Evolutionary conservation across 306 rosid species (phyloP).

Genomic region (Quercus glauca): DNA sequence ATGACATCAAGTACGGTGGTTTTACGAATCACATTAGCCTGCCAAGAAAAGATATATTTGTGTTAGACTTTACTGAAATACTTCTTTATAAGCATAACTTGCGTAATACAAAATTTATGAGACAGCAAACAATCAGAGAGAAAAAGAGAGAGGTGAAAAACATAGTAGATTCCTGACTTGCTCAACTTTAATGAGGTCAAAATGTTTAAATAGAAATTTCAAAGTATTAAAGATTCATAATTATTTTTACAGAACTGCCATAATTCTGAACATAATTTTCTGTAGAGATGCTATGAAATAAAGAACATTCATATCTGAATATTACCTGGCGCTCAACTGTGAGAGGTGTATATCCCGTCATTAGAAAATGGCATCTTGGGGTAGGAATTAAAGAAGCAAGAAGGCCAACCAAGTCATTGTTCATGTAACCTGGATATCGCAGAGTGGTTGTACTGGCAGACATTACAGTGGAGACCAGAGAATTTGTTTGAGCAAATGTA

Average conservation of each 20-base stretch:
- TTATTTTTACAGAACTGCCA: not conserved
- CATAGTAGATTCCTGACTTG: not conserved
- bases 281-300: not conserved
- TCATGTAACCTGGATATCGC: constrained; percentile 99
- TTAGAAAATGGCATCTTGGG: constrained; percentile 97
- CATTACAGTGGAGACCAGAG: constrained; percentile 97
- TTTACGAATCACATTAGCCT: constrained; percentile 96
- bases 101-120: constrained; percentile 3
- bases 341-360: constrained; percentile 98
- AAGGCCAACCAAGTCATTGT: constrained; percentile 98
- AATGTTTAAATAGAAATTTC: not conserved
- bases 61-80: constrained; percentile 13
- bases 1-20: constrained; percentile 98
- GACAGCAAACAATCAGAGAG: not conserved
- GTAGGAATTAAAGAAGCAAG: constrained; percentile 97
- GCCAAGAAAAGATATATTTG: constrained; percentile 30
- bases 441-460: constrained; percentile 98
- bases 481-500: constrained; percentile 96
- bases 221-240: not conserved
- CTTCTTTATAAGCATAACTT: constrained; percentile 2
- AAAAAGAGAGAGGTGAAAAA: not conserved
- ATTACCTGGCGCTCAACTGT: constrained; percentile 97
- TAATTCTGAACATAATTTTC: not conserved
- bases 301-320: not conserved
- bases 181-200: constrained; percentile 21